phyloP scores from a whole-genome alignment of 176 grass and related monocot genomes.

The Oryza nivara region DNA sequence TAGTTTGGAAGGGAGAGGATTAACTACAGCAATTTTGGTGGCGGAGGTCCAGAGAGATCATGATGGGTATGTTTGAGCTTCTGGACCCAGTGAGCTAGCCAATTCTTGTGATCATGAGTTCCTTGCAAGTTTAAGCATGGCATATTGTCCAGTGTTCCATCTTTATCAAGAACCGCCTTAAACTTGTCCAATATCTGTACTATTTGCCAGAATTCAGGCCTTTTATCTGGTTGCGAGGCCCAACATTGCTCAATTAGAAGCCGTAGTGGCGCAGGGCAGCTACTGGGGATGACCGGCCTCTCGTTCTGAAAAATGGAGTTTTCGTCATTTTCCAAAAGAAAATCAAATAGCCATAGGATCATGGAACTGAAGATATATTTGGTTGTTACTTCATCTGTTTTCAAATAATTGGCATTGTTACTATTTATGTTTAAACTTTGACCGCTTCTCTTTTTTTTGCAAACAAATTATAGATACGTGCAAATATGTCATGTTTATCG shows the following conservation, averaged over 20 bases:
- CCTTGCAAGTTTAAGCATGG: conserved; percentile 55
- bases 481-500: no score
- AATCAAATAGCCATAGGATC: neutral
- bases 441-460: no score
- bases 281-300: conserved; percentile 71
- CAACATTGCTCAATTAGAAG: conserved; percentile 89
- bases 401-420: no score
- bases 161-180: conserved; percentile 54
- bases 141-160: conserved; percentile 69
- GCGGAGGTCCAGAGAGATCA: conserved; percentile 46
- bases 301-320: conserved; percentile 68
- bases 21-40: conserved; percentile 65
- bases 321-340: neutral
- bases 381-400: neutral
- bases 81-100: conserved; percentile 62
- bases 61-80: conserved; percentile 67
- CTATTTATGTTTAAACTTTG: no score
- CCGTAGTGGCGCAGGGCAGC: conserved; percentile 65
- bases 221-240: conserved; percentile 68
- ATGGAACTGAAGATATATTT: neutral
- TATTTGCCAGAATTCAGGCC: conserved; percentile 88
- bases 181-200: conserved; percentile 86
- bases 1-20: conserved; percentile 14
- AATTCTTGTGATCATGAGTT: conserved; percentile 72
- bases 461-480: no score